These are phyloP conservation scores for Skeletonema costatum DNA, from an alignment of 108 stramenopile species.

Conservation along the genomic window DNA sequence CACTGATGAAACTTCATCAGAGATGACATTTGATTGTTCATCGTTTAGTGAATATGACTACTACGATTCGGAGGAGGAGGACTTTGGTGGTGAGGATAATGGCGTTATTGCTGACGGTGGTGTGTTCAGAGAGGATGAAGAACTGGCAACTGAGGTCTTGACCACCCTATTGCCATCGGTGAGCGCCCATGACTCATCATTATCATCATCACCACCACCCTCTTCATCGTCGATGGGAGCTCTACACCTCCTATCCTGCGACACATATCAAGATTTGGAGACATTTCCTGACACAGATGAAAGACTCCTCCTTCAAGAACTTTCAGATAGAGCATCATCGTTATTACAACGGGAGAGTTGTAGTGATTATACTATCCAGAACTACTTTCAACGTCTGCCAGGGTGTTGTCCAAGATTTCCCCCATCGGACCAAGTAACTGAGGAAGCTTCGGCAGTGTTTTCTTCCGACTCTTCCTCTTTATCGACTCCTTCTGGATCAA, in stretches of 20 bases:
- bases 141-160: background rate
- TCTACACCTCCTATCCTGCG: background rate
- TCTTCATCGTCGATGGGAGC: background rate
- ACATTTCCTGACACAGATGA: background rate
- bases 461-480: background rate
- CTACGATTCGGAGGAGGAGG: too few species aligned
- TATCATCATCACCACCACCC: background rate
- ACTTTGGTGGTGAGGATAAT: too few species aligned
- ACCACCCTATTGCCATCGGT: background rate
- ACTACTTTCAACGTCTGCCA: background rate
- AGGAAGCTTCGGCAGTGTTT: background rate
- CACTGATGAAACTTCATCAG: background rate
- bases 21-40: background rate
- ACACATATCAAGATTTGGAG: background rate
- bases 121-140: background rate
- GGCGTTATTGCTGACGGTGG: background rate
- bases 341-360: background rate
- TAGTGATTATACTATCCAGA: background rate
- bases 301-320: background rate
- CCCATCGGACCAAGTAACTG: background rate
- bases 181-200: background rate
- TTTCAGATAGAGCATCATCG: background rate
- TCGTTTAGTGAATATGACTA: background rate
- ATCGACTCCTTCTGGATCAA: background rate
- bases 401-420: background rate